These are phyloP conservation scores for Cladophialophora chaetospira DNA, from an alignment of 2,329 filamentous ascomycete genomes.

Conservation along the genomic window DNA sequence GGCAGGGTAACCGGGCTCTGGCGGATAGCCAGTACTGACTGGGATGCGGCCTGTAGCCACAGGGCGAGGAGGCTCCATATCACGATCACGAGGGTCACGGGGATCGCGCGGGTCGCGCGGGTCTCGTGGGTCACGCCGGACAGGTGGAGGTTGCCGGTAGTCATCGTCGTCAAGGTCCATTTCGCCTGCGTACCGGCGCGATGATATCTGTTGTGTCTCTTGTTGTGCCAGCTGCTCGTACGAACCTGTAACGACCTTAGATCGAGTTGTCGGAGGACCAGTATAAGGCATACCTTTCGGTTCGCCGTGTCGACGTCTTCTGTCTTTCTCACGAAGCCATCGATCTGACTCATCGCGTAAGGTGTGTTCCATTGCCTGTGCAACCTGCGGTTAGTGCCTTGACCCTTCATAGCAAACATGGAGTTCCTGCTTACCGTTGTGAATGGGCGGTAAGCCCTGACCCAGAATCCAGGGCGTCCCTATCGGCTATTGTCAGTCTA, in stretches of 20 bases:
- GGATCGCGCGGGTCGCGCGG: conserved; percentile 27
- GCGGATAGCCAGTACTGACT: conserved; percentile 23
- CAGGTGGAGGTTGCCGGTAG: conserved; percentile 15
- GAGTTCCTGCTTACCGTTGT: conserved; percentile 64
- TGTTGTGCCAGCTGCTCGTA: conserved; percentile 31
- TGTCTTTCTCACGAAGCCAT: conserved; percentile 44
- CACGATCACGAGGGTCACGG: conserved; percentile 21
- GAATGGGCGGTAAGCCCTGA: conserved; percentile 76
- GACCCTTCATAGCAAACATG: neutral
- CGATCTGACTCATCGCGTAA: conserved; percentile 50
- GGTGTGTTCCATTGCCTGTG: conserved; percentile 56
- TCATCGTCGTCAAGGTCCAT: conserved; percentile 32
- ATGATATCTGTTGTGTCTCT: conserved; percentile 16
- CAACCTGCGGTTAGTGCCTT: conserved; percentile 11
- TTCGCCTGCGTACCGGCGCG: conserved; percentile 24
- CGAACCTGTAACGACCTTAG: conserved; percentile 30
- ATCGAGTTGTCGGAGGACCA: conserved; percentile 18
- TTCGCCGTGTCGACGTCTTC: conserved; percentile 23
- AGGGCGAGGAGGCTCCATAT: conserved; percentile 17
- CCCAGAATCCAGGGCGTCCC: conserved; percentile 71
- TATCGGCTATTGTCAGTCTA: conserved; percentile 46
- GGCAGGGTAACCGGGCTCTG: conserved; percentile 28
- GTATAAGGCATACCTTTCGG: conserved; percentile 27
- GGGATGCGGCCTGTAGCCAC: conserved; percentile 22
- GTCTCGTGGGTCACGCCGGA: no score